These are phyloP conservation scores for Allium fistulosum DNA, from an alignment of 106 monocot species.

Conservation along the genomic window DNA sequence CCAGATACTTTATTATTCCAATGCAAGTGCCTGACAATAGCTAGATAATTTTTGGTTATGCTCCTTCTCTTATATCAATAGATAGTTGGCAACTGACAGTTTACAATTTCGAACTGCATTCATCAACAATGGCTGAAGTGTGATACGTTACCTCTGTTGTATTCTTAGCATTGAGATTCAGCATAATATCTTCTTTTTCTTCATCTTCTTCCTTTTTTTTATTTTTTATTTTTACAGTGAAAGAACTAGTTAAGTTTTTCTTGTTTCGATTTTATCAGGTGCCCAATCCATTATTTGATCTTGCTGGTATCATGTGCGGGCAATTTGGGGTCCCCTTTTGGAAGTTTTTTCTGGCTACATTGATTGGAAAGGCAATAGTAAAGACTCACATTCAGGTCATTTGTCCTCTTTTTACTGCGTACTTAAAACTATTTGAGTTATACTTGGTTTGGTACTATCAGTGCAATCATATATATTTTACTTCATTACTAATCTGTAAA, in stretches of 20 bases:
- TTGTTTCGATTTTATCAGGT: constrained; percentile 37
- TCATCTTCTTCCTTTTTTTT: background rate
- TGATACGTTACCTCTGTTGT: background rate
- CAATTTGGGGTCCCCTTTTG: constrained; percentile 84
- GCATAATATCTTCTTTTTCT: too few relatives aligned
- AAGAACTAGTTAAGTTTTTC: constrained; percentile 1
- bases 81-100: too few relatives aligned
- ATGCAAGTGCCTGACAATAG: too few relatives aligned
- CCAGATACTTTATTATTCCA: too few relatives aligned
- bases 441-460: background rate
- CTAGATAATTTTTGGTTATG: too few relatives aligned
- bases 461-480: too few relatives aligned
- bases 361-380: constrained; percentile 79
- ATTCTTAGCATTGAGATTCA: background rate
- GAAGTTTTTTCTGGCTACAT: constrained; percentile 84
- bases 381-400: constrained; percentile 83
- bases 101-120: too few relatives aligned
- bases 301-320: constrained; percentile 90
- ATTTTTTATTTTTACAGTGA: background rate
- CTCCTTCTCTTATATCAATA: too few relatives aligned
- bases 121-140: too few relatives aligned
- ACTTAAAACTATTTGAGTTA: background rate
- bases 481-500: background rate
- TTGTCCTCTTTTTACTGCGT: background rate
- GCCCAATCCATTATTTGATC: constrained; percentile 88